Conservation (phyloP, 257 asterid species). For the Anisodus acutangulus region DNA sequence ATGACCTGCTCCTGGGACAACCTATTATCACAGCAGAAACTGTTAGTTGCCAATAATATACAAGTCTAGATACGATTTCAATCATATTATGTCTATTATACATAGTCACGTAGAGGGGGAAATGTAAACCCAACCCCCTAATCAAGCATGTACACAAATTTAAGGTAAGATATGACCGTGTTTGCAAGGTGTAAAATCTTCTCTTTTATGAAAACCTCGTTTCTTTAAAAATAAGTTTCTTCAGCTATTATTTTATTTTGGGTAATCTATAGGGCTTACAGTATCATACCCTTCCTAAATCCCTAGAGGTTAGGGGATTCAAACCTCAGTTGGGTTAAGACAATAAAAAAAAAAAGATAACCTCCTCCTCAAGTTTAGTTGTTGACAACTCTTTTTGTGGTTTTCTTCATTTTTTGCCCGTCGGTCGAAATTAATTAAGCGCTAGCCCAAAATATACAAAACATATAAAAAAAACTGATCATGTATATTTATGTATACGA, state of each 20-base stretch:
- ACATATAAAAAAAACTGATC: not conserved
- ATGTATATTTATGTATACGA: constrained; percentile 1
- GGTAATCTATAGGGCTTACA: not conserved
- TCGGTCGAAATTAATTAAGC: not conserved
- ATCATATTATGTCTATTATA: not conserved
- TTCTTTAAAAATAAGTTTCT: not conserved
- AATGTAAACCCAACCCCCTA: not conserved
- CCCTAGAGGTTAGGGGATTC: not conserved
- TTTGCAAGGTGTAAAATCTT: not conserved
- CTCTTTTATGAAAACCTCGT: not conserved
- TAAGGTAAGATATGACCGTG: not conserved
- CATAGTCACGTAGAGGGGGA: not conserved
- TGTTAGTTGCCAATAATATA: not conserved
- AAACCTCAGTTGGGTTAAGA: not conserved
- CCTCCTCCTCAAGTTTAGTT: constrained; percentile 12
- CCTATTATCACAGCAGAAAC: constrained; percentile 43
- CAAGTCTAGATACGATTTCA: not conserved
- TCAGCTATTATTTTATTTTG: not conserved
- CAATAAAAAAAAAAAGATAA: not conserved
- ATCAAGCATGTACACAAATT: not conserved
- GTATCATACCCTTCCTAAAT: not conserved
- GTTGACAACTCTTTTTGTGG: not conserved
- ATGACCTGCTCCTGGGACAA: constrained; percentile 90
- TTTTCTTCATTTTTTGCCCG: not conserved
- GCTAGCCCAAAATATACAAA: not conserved